Conservation (phyloP, 345 rosid species). For the Syzygium oleosum region DNA sequence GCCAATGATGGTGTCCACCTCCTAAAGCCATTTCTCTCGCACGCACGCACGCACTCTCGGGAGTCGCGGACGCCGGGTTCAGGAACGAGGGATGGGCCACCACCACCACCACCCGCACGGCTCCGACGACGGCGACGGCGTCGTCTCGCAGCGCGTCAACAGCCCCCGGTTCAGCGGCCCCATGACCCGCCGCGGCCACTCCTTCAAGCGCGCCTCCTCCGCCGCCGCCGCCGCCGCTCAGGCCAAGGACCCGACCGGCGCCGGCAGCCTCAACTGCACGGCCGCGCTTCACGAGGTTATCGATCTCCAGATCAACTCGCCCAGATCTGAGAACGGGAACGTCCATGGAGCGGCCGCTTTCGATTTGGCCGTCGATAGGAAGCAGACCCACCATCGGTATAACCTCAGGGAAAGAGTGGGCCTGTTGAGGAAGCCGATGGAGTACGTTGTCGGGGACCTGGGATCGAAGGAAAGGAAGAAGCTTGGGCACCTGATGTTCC, state of each 20-base stretch:
- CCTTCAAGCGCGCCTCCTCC: slow-evolving; percentile 61
- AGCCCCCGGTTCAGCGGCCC: slow-evolving; percentile 89
- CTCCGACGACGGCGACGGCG: slow-evolving; percentile 56
- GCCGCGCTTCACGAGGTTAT: slow-evolving; percentile 54
- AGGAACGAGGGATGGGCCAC: slow-evolving; percentile 21
- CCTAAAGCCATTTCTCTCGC: background rate
- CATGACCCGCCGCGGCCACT: slow-evolving; percentile 84
- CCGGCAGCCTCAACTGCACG: background rate
- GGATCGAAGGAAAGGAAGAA: slow-evolving; percentile 66
- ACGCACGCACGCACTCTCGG: background rate
- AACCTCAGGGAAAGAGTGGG: slow-evolving; percentile 35
- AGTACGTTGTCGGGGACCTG: slow-evolving; percentile 46
- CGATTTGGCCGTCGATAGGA: slow-evolving; percentile 26
- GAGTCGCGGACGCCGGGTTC: background rate
- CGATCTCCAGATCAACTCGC: slow-evolving; percentile 60
- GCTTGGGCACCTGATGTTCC: slow-evolving; percentile 86
- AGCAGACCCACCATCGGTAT: slow-evolving; percentile 15
- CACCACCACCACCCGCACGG: slow-evolving; percentile 41
- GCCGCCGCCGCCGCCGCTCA: slow-evolving; percentile 1
- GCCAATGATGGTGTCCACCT: background rate
- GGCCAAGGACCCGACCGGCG: background rate
- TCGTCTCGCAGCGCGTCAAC: slow-evolving; percentile 61
- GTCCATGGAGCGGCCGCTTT: slow-evolving; percentile 16
- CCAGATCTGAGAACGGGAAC: slow-evolving; percentile 57
- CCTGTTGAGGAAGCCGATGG: slow-evolving; percentile 29